Evolutionary conservation across 768 basidiomycete genomes (phyloP), one percentile per base, ranked within the genome.

Genomic region (Tylopilus sp.): DNA sequence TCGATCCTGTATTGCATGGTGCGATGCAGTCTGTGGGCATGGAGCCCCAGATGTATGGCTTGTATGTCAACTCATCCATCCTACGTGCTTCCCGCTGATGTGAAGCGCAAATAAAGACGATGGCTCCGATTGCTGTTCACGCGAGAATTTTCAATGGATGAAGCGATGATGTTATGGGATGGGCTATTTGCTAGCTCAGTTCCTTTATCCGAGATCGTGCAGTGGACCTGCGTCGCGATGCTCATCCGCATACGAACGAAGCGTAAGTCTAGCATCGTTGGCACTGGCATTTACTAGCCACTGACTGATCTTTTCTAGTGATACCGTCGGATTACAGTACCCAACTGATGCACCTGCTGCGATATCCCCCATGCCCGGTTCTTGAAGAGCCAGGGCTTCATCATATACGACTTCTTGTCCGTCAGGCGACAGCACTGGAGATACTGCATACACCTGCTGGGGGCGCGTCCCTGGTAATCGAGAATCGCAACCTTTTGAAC

Each of bases 1-100:
- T 89, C 23, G 97, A 99, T 68, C 91, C 91, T 17, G 67, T 81
- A 39, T 72, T 98, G 20, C 87, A 84, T 76, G 79, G 80, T 52
- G 76, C 79, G 46, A 74, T 99, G 73, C 85, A 91, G 57, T 78
- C 77, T 31, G 79, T 83, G 35, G 89, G 89, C 6, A 85, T 98
- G 38, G 97, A 99, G 68, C 94, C 95, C 5, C 97, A 98, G 66
- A 88, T 98, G 18, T 99, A 93, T 71, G 93, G 91, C 50, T 94
- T 98, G 88, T 94, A 69, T 68, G 90, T 72, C 47, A 11, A 28
- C n/a, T 52, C 21, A 50, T 54, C 50, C 38, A 11, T 41, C 41
- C 2, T 38, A 13, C 35, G 50, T 57, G 44, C 41, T 45, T 49
- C 45, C 12, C 25, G 22, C 58, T 64, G 40, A 64, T 42, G 13